A percentile compares a stretch with the other conserved stretches of the same genome.
Conservation (phyloP, 495 filamentous ascomycete genomes). For the Penicillium salamii region DNA sequence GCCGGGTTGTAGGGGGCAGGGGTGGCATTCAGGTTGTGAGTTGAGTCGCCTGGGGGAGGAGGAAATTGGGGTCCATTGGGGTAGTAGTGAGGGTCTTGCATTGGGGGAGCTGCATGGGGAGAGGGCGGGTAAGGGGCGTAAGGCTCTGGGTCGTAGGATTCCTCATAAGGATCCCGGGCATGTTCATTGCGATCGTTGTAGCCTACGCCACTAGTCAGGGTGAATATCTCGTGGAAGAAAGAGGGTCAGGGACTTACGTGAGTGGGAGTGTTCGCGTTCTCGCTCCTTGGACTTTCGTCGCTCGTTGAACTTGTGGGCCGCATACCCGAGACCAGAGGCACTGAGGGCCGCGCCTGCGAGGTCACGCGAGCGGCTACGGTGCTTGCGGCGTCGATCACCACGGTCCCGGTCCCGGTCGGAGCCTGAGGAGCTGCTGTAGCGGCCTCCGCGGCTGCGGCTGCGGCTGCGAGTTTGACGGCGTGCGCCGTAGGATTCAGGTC, state of each 20-base stretch:
- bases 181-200: constrained; percentile 29
- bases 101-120: constrained; percentile 13
- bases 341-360: constrained; percentile 67
- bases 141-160: constrained; percentile 43
- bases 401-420: constrained; percentile 31
- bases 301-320: constrained; percentile 67
- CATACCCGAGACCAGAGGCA: constrained; percentile 71
- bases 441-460: constrained; percentile 40
- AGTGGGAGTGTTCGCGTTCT: constrained; percentile 30
- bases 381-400: constrained; percentile 45
- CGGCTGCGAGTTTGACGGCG: constrained; percentile 29
- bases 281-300: constrained; percentile 48
- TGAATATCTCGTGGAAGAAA: constrained; percentile 5
- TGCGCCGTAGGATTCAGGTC: constrained; percentile 32
- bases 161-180: constrained; percentile 37
- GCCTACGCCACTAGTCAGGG: constrained; percentile 12
- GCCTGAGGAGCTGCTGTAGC: constrained; percentile 43
- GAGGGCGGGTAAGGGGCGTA: constrained; percentile 34
- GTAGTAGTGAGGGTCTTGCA: constrained; percentile 35
- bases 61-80: constrained; percentile 40
- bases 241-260: constrained; percentile 13
- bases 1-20: constrained; percentile 36
- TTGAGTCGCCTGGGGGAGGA: constrained; percentile 41
- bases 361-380: constrained; percentile 61
- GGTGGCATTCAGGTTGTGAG: constrained; percentile 26